Evolutionary conservation across 139 green algal species (phyloP).

Genomic region (Chlorella sp.): DNA sequence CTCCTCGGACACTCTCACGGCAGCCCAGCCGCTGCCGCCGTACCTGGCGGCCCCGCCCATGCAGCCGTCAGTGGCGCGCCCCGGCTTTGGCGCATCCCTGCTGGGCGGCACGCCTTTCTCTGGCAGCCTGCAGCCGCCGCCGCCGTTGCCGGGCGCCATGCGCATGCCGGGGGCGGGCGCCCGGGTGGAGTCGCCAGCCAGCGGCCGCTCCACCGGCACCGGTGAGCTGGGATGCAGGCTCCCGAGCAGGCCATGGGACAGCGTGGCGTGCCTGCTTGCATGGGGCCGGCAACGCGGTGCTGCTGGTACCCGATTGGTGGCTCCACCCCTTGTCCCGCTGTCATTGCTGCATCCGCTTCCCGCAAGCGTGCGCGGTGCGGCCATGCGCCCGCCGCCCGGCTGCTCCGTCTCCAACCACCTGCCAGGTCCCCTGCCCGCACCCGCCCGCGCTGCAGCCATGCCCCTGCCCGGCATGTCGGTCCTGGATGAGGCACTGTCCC

Average conservation of each 20-base stretch:
- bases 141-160: constrained; percentile 19
- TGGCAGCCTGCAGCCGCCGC: constrained; percentile 15
- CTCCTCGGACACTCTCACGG: neutral
- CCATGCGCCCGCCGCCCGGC: no score
- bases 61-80: neutral
- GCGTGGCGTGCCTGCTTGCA: no score
- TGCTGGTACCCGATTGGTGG: no score
- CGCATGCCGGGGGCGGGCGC: neutral
- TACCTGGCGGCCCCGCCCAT: neutral
- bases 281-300: no score
- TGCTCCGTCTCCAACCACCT: no score
- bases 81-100: neutral
- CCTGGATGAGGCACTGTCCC: constrained; percentile 45
- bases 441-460: neutral
- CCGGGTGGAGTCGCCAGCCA: neutral
- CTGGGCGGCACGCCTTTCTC: neutral
- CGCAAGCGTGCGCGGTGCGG: no score
- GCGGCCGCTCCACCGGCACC: neutral
- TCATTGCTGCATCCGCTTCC: no score
- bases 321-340: no score
- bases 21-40: neutral
- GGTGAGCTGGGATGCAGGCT: neutral
- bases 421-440: no score
- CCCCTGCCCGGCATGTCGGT: neutral
- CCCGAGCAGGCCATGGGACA: no score